These are phyloP conservation scores for Talaromyces nanjingensis DNA, from an alignment of 495 filamentous ascomycete genomes.

Conservation along the genomic window DNA sequence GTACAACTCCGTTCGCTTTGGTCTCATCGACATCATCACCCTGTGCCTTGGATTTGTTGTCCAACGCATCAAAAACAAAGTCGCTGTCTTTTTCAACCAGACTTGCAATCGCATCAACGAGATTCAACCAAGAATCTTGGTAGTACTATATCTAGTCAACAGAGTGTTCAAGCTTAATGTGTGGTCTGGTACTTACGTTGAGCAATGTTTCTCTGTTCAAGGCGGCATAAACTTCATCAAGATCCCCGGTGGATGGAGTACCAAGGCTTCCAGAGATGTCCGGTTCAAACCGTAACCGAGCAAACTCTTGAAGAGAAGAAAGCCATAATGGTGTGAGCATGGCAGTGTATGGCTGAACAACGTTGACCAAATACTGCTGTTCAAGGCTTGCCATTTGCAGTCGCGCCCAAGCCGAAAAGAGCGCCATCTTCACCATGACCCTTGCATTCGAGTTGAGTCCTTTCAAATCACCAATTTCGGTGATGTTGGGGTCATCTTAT, in stretches of 20 bases:
- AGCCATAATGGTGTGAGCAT: constrained; percentile 90
- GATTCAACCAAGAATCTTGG: constrained; percentile 92
- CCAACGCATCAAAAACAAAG: constrained; percentile 93
- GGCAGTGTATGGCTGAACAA: constrained; percentile 83
- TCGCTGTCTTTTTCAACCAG: constrained; percentile 96
- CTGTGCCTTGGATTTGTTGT: constrained; percentile 55
- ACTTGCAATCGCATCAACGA: constrained; percentile 96
- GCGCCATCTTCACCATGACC: constrained; percentile 96
- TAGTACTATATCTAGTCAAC: constrained; percentile 57
- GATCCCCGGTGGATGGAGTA: constrained; percentile 61
- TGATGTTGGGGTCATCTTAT: constrained; percentile 60
- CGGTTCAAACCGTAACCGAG: constrained; percentile 87
- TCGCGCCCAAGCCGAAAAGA: constrained; percentile 98
- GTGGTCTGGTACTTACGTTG: constrained; percentile 38
- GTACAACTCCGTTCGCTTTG: constrained; percentile 31
- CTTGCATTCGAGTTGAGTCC: constrained; percentile 92
- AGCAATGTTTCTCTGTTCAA: constrained; percentile 90
- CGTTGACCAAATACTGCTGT: constrained; percentile 80
- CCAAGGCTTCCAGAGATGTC: constrained; percentile 88
- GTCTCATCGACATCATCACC: constrained; percentile 13
- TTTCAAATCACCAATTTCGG: constrained; percentile 86
- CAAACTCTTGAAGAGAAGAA: constrained; percentile 87
- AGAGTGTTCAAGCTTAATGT: background rate
- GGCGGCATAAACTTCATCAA: constrained; percentile 88
- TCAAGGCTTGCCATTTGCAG: constrained; percentile 94